These are phyloP conservation scores for Crithidia mellificae DNA, from an alignment of 208 protist genomes.

Conservation along the genomic window DNA sequence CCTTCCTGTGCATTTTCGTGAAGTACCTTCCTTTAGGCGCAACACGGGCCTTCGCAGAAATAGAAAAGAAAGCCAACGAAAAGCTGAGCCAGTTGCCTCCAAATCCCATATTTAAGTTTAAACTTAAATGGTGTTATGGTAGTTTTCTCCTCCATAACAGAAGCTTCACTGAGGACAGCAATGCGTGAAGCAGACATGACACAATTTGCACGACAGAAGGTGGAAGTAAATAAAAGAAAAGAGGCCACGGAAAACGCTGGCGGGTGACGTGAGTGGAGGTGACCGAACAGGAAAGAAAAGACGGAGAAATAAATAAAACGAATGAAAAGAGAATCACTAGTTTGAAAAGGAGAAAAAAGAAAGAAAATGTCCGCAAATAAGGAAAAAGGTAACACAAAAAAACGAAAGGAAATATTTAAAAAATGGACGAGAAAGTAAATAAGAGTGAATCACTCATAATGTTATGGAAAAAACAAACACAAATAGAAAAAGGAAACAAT, in stretches of 20 bases:
- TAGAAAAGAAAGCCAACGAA: no score
- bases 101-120: no score
- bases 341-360: background rate
- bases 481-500: no score
- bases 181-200: no score
- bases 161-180: no score
- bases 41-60: no score
- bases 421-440: background rate
- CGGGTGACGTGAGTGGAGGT: background rate
- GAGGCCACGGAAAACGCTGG: background rate
- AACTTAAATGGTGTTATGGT: no score
- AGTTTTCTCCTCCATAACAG: no score
- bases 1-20: no score
- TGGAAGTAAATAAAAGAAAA: background rate
- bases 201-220: no score
- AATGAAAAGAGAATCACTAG: background rate
- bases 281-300: constrained; percentile 5
- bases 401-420: background rate
- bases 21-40: no score
- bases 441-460: background rate
- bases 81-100: no score
- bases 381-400: background rate
- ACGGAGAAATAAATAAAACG: background rate
- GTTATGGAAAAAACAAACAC: background rate
- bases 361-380: constrained; percentile 14